These are phyloP conservation scores for Anisogramma anomala DNA, from an alignment of 2,329 filamentous ascomycete genomes.

Conservation along the genomic window DNA sequence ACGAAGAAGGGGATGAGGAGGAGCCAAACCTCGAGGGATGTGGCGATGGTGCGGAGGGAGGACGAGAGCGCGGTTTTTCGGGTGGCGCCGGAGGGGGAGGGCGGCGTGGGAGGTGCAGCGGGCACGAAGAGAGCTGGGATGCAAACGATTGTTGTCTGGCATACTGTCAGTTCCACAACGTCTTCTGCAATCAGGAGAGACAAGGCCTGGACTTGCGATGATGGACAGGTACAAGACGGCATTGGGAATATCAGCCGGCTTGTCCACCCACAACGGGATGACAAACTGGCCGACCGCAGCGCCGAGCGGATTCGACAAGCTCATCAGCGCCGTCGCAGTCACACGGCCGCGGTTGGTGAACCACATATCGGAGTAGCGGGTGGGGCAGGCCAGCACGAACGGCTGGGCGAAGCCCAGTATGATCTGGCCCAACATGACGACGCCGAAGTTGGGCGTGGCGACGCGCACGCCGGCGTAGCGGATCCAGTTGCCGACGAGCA, in stretches of 20 bases:
- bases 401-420: slow-evolving; percentile 82
- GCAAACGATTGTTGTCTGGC: slow-evolving; percentile 48
- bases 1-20: slow-evolving; percentile 68
- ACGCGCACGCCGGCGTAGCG: slow-evolving; percentile 59
- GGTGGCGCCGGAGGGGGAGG: slow-evolving; percentile 53
- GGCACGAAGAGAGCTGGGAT: slow-evolving; percentile 77
- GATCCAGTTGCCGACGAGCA: slow-evolving; percentile 83
- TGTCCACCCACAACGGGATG: slow-evolving; percentile 61
- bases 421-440: slow-evolving; percentile 85
- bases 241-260: slow-evolving; percentile 54
- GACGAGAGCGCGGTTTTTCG: slow-evolving; percentile 40
- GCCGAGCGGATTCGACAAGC: slow-evolving; percentile 79
- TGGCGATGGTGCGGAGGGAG: slow-evolving; percentile 42
- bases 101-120: slow-evolving; percentile 62
- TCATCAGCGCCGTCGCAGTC: slow-evolving; percentile 74
- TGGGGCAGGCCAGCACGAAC: slow-evolving; percentile 81
- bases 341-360: slow-evolving; percentile 78
- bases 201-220: slow-evolving; percentile 45
- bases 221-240: slow-evolving; percentile 80
- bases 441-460: slow-evolving; percentile 52
- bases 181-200: background rate
- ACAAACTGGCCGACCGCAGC: slow-evolving; percentile 82
- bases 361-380: slow-evolving; percentile 88
- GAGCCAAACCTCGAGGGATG: slow-evolving; percentile 65
- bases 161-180: slow-evolving; percentile 8